A percentile compares a stretch with the other conserved stretches of the same genome.
phyloP scores from a whole-genome alignment of 2,329 filamentous ascomycete genomes.

The Fusarium udum region DNA sequence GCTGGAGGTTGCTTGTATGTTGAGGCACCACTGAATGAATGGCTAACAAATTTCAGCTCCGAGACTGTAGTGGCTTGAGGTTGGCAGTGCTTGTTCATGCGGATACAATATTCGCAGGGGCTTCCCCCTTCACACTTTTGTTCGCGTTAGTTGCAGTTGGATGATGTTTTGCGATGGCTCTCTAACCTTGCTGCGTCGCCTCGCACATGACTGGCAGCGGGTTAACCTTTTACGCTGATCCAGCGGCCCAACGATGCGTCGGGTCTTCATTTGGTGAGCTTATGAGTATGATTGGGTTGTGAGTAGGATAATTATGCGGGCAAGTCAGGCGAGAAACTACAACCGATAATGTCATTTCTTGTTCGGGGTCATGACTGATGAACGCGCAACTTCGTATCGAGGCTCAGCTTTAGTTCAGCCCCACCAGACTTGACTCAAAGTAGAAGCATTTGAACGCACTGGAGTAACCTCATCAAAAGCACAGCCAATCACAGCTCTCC shows the following conservation, averaged over 20 bases:
- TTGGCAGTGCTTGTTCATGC: slow-evolving; percentile 36
- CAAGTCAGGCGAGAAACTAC: rapidly evolving
- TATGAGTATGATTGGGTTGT: background rate
- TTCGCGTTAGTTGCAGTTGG: background rate
- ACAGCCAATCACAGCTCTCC: background rate
- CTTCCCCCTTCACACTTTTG: slow-evolving; percentile 38
- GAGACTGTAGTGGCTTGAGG: background rate
- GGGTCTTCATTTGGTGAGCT: background rate
- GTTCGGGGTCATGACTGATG: background rate
- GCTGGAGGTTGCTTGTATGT: background rate
- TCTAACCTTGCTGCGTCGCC: slow-evolving; percentile 41
- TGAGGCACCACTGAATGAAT: background rate
- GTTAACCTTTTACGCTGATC: slow-evolving; percentile 41
- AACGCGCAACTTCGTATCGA: background rate
- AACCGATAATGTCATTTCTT: rapidly evolving
- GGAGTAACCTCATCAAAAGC: background rate
- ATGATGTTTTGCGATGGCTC: no score
- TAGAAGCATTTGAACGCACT: slow-evolving; percentile 25
- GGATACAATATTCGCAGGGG: slow-evolving; percentile 43
- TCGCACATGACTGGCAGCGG: slow-evolving; percentile 42
- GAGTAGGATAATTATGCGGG: rapidly evolving
- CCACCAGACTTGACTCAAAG: slow-evolving; percentile 2
- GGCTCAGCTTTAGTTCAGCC: background rate
- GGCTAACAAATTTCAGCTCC: slow-evolving; percentile 17
- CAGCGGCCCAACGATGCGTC: slow-evolving; percentile 37